Evolutionary conservation across 176 grass and related monocot species (phyloP).

Genomic region (Musa itinerans): DNA sequence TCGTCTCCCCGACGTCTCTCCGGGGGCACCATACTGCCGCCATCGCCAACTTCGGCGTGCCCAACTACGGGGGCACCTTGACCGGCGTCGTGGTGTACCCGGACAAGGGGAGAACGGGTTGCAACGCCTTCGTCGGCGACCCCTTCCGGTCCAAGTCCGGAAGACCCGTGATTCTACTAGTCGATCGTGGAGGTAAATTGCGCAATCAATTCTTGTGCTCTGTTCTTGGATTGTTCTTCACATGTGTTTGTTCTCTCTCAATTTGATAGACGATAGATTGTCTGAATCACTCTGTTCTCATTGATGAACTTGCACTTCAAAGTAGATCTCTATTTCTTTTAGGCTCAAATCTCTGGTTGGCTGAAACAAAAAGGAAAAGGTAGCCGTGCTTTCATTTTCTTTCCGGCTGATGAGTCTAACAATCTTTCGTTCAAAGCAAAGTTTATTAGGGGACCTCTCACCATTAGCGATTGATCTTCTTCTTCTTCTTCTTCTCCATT

Average conservation of each 20-base stretch:
- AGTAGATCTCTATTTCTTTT: too few species aligned
- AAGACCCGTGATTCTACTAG: conserved; percentile 63
- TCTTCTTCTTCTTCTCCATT: background rate
- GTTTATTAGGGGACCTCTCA: conserved; percentile 58
- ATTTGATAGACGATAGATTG: too few species aligned
- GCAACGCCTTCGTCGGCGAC: conserved; percentile 26
- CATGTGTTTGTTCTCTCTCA: background rate
- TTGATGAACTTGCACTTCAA: too few species aligned
- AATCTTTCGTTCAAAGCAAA: conserved; percentile 51
- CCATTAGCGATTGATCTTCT: background rate
- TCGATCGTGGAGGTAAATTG: conserved; percentile 69
- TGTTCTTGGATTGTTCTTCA: background rate
- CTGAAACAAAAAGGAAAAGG: too few species aligned
- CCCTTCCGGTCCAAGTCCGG: conserved; percentile 43
- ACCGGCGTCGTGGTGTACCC: conserved; percentile 67
- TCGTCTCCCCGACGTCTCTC: conserved; percentile 50
- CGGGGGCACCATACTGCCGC: conserved; percentile 47
- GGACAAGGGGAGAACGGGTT: conserved; percentile 30
- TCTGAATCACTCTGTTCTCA: too few species aligned
- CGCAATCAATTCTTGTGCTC: background rate
- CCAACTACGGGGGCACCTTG: conserved; percentile 69
- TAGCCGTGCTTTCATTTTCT: too few species aligned
- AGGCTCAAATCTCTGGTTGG: too few species aligned
- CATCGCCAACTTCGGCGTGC: conserved; percentile 91
- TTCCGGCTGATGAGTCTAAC: too few species aligned